Evolutionary conservation across 2,329 filamentous ascomycete species (phyloP), one percentile per base, ranked within the genome.

Genomic region (Fusarium sororula): DNA sequence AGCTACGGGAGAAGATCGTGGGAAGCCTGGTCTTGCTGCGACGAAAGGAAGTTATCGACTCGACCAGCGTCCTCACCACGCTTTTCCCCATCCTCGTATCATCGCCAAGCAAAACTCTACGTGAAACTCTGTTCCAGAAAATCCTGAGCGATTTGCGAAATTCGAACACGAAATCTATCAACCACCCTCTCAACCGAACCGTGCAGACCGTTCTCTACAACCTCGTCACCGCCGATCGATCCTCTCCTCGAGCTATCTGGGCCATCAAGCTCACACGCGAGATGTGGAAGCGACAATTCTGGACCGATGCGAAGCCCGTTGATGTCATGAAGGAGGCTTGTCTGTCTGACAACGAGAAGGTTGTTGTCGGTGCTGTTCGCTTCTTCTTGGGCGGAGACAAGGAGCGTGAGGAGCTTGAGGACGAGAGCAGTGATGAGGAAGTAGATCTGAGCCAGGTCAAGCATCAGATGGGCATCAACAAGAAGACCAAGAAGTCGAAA

Each of bases 331-430:
- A 97, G 84, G 93, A 98, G 83, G 95, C 96, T 0, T 91, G 92
- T 62, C 84, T 99, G 64, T 91, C 94, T 7, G 93, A 98, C 58
- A 97, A 98, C 77, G 94, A 97, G 78, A 99, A 99, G 84, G 95
- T 98, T 7, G 90, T 96, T 32, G 87, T 93, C 11, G 94, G 95
- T 22, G 95, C 94, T 50, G 94, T 97, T 20, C 90, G 94, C 30
- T 99, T 98, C 86, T 99, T 99, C 85, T 87, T 99, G 2, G 96
- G 96, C 30, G 95, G 95, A 39, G 96, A 99, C 82, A 96, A 97
- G 82, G 96, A 98, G 83, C 90, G 95, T 75, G 96, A 99, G 81
- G 96, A 98, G 77, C 87, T 94, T 57, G 94, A 97, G 63, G 96
- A 98, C 71, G 94, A 97, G 73, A 94, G 91, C 82, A 95, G 93